These are phyloP conservation scores for Saturnispora besseyi DNA, from an alignment of 805 yeast genomes.

Conservation along the genomic window DNA sequence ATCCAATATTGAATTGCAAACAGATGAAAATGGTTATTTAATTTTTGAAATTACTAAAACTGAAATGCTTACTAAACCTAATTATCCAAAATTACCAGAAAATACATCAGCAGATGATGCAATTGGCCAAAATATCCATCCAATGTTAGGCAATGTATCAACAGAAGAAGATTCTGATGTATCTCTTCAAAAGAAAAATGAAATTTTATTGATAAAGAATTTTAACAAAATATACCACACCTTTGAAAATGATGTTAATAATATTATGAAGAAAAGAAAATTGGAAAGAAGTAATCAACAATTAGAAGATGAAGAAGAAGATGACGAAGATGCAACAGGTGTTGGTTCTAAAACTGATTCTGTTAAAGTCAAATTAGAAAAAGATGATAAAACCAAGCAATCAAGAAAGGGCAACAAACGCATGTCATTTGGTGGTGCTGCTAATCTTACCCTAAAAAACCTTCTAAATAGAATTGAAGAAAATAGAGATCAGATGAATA, in stretches of 20 bases:
- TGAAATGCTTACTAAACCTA: conserved; percentile 23
- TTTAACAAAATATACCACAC: conserved; percentile 68
- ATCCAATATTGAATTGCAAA: background rate
- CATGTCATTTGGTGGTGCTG: conserved; percentile 48
- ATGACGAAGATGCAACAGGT: conserved; percentile 13
- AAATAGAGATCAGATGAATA: conserved; percentile 61
- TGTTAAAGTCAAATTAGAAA: background rate
- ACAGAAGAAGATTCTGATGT: conserved; percentile 25
- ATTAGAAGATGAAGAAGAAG: conserved; percentile 31
- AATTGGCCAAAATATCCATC: conserved; percentile 28
- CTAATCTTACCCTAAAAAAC: conserved; percentile 70
- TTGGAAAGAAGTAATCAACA: conserved; percentile 75
- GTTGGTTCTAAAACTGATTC: conserved; percentile 8
- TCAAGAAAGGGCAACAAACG: conserved; percentile 23
- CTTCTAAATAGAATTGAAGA: conserved; percentile 69
- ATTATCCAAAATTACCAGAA: conserved; percentile 22
- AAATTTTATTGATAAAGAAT: conserved; percentile 40
- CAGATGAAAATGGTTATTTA: conserved; percentile 13
- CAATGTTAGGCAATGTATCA: conserved; percentile 29
- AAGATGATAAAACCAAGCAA: background rate
- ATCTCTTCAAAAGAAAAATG: conserved; percentile 33
- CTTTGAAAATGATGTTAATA: conserved; percentile 69
- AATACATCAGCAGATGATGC: conserved; percentile 24
- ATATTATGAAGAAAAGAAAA: conserved; percentile 63
- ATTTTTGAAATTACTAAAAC: conserved; percentile 14